These are phyloP conservation scores for Paralagenidium karlingii DNA, from an alignment of 352 stramenopile genomes.

Conservation along the genomic window DNA sequence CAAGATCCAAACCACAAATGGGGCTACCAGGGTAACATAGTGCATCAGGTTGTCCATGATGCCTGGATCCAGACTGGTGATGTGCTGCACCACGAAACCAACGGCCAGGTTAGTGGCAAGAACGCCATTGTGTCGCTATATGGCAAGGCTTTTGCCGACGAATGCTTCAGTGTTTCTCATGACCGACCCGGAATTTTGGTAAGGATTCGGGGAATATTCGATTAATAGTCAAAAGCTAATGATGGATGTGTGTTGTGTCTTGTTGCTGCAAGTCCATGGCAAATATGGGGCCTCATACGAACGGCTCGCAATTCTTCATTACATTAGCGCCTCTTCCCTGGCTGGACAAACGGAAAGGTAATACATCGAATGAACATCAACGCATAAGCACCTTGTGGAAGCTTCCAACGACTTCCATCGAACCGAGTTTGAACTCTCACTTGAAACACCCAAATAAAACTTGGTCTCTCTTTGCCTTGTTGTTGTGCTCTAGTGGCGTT, in stretches of 20 bases:
- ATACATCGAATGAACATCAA: too few relatives aligned
- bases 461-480: too few relatives aligned
- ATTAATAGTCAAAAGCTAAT: too few relatives aligned
- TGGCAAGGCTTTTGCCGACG: slow-evolving; percentile 46
- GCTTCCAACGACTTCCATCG: too few relatives aligned
- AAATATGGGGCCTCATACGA: slow-evolving; percentile 91
- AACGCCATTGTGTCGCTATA: slow-evolving; percentile 41
- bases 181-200: slow-evolving; percentile 47
- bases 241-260: too few relatives aligned
- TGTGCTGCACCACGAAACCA: slow-evolving; percentile 13
- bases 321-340: slow-evolving; percentile 68
- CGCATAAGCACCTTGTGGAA: too few relatives aligned
- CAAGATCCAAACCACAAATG: slow-evolving; percentile 18
- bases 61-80: slow-evolving; percentile 72
- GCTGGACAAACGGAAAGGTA: slow-evolving; percentile 61
- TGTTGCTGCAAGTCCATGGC: slow-evolving; percentile 94
- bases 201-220: too few relatives aligned
- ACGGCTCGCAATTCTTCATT: slow-evolving; percentile 99
- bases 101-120: slow-evolving; percentile 23
- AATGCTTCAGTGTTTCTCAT: slow-evolving; percentile 60
- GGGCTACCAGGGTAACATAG: slow-evolving; percentile 32
- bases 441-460: too few relatives aligned
- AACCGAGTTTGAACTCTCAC: too few relatives aligned
- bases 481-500: slow-evolving; percentile 77
- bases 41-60: slow-evolving; percentile 51